Conservation (phyloP, 371 early-diverging fungal genomes). For the Enterocytospora artemiae region DNA sequence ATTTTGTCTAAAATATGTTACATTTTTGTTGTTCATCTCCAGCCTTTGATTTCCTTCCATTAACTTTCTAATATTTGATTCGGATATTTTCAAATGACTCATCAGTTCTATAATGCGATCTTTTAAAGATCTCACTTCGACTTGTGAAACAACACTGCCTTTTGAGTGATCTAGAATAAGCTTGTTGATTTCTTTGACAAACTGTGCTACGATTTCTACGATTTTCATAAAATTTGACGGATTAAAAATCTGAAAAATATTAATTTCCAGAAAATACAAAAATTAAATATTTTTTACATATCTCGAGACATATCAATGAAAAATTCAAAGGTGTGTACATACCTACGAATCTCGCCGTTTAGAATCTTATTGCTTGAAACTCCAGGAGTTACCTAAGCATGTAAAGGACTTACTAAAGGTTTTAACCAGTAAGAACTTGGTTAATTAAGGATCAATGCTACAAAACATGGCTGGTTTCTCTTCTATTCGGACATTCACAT, state of each 20-base stretch:
- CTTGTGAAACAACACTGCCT: neutral
- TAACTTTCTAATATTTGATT: neutral
- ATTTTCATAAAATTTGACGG: conserved; percentile 10
- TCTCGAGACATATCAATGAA: too few relatives aligned
- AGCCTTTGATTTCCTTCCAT: neutral
- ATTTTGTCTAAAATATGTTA: conserved; percentile 16
- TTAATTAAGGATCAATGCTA: neutral
- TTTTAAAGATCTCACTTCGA: neutral
- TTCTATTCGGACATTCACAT: neutral
- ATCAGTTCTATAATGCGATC: conserved; percentile 2
- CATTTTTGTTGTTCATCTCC: neutral
- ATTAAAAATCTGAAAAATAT: neutral
- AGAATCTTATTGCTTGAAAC: neutral
- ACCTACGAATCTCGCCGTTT: too few relatives aligned
- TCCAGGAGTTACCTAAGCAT: neutral
- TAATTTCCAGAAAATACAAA: too few relatives aligned
- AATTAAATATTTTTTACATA: too few relatives aligned
- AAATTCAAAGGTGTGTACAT: too few relatives aligned
- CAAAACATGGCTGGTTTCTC: neutral
- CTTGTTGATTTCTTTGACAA: conserved; percentile 25
- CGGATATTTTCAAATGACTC: neutral
- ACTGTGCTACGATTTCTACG: conserved; percentile 11
- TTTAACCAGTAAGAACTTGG: neutral
- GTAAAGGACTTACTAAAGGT: neutral
- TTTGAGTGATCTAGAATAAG: neutral